Evolutionary conservation across 179 eudicot species (phyloP), one percentile per base, ranked within the genome.

Genomic region (Dionaea muscipula): DNA sequence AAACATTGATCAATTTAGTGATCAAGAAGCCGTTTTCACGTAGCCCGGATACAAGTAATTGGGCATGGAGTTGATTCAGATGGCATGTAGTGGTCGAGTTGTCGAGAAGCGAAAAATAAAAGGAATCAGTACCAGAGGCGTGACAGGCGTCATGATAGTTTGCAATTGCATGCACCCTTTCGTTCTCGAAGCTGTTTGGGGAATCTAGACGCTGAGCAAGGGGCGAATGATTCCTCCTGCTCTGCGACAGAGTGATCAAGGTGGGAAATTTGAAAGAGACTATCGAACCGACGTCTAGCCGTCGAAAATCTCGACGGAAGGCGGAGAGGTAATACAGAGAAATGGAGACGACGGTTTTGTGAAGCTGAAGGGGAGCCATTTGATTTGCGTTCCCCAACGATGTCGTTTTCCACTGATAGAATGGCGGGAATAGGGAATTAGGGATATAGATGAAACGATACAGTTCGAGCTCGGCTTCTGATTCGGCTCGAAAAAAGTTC

Each of bases 31-130:
- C 80, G 62, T 68, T 78, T 22, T 51, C 26, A 23, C 73, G 69
- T 40, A 76, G 24, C 38, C 82, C 87, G 47, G 55, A 69, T 0
- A 43, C 53, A 51, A 68, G 19, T 47, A 81, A 45, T 16, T 65
- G 76, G 56, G 81, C 69, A 48, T 83, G 85, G 45, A 77, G 60
- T 59, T 78, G 86, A 19, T 39, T 57, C 25, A 85, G 63, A 16
- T 76, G 80, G 23, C 37, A 67, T 14, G 27, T 46, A 17, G 44
- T 37, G 26, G 55, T 75, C 52, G 78, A 74, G 31, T 60, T 57
- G 17, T 63, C 63, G 20, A 86, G 70, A 38, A 76, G 70, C 25
- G 76, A 70, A 4, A 69, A 69, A 67, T 57, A 72, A 46, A 66
- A 72, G 3, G 63, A 62, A 41, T 67, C 33, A 14, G 33, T 26